These are phyloP conservation scores for Thalassiosira hispida DNA, from an alignment of 352 stramenopile species.

Conservation along the genomic window DNA sequence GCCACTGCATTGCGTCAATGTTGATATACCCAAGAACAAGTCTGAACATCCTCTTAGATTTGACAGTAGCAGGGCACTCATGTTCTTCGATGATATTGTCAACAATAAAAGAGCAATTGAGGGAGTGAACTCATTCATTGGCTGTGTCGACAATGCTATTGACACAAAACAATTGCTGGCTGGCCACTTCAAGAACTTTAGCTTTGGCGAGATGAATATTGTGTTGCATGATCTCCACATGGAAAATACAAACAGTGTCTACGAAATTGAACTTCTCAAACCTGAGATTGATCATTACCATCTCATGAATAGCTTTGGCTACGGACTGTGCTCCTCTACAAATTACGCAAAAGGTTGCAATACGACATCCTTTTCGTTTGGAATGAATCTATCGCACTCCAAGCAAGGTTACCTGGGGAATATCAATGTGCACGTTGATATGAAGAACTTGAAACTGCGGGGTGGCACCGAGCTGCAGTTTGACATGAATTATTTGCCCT, in stretches of 20 bases:
- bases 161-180: constrained; percentile 25
- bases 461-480: constrained; percentile 52
- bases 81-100: constrained; percentile 50
- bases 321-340: constrained; percentile 30
- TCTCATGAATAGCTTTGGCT: constrained; percentile 53
- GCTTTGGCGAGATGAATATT: constrained; percentile 33
- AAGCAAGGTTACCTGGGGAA: constrained; percentile 44
- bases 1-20: constrained; percentile 54
- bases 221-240: constrained; percentile 49
- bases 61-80: constrained; percentile 44
- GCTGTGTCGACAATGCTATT: constrained; percentile 29
- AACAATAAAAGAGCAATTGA: constrained; percentile 29
- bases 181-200: constrained; percentile 46
- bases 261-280: constrained; percentile 46
- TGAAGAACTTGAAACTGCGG: constrained; percentile 44
- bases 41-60: constrained; percentile 35
- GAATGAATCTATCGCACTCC: constrained; percentile 48
- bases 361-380: constrained; percentile 40
- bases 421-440: constrained; percentile 32
- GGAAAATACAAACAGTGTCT: constrained; percentile 43
- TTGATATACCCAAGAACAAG: constrained; percentile 46
- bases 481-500: constrained; percentile 59
- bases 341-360: constrained; percentile 27
- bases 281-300: constrained; percentile 62
- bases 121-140: constrained; percentile 52